These are phyloP conservation scores for Carallia brachiata DNA, from an alignment of 345 rosid genomes.

Conservation along the genomic window DNA sequence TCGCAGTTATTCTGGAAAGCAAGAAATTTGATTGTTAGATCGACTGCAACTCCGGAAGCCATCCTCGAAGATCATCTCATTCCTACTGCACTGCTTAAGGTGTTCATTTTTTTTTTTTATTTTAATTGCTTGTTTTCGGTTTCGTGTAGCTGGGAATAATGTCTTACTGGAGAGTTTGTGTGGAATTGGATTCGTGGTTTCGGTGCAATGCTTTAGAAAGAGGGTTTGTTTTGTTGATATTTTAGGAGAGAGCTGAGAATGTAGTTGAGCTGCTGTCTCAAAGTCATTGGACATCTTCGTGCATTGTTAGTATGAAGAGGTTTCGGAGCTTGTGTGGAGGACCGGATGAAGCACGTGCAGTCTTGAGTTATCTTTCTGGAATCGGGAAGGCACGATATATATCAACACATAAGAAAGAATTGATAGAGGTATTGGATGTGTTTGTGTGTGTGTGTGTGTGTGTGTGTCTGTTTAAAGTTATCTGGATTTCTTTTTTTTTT, in stretches of 20 bases:
- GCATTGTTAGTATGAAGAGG: conserved; percentile 63
- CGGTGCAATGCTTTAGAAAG: neutral
- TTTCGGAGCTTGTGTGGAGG: conserved; percentile 63
- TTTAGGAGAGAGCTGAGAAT: conserved; percentile 52
- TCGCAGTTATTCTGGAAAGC: conserved; percentile 52
- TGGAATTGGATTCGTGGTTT: neutral
- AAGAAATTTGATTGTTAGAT: conserved; percentile 47
- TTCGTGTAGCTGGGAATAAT: no score
- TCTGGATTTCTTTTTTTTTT: neutral
- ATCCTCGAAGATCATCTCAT: conserved; percentile 46
- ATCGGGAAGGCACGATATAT: conserved; percentile 61
- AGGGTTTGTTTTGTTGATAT: conserved; percentile 9
- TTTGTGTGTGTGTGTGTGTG: neutral
- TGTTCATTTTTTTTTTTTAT: conserved; percentile 4
- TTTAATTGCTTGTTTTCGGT: neutral
- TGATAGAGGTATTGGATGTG: conserved; percentile 53
- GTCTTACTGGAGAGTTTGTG: neutral
- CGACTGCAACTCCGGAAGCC: conserved; percentile 37
- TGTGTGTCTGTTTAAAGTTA: neutral
- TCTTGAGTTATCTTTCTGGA: conserved; percentile 65
- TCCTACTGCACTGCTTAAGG: conserved; percentile 57
- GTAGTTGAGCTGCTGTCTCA: conserved; percentile 43
- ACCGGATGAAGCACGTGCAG: conserved; percentile 52
- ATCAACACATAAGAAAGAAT: conserved; percentile 48
- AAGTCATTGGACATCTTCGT: conserved; percentile 59